Evolutionary conservation across 148 eudicot species (phyloP).

Genomic region (Arbutus unedo): DNA sequence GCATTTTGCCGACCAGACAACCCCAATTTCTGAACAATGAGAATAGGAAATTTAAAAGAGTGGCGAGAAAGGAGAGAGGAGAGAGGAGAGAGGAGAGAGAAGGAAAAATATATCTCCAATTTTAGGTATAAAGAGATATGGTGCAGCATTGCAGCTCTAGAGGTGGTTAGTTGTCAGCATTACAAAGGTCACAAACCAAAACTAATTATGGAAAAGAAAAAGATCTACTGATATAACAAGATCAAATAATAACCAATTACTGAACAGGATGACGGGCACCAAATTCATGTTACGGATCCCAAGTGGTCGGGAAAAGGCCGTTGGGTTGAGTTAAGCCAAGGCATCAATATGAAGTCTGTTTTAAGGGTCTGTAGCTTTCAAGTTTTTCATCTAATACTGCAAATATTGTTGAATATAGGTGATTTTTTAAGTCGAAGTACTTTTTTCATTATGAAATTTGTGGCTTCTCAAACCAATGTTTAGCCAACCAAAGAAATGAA

Average conservation of each 20-base stretch:
- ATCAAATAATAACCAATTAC: neutral
- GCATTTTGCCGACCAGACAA: slow-evolving; percentile 67
- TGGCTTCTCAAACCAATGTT: neutral
- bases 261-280: neutral
- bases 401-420: neutral
- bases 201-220: neutral
- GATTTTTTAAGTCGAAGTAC: neutral
- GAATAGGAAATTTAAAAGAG: slow-evolving; percentile 7
- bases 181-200: neutral
- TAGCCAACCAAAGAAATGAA: neutral
- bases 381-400: neutral
- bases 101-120: neutral
- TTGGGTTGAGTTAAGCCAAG: neutral
- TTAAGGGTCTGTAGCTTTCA: neutral
- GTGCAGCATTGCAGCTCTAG: slow-evolving; percentile 1
- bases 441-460: neutral
- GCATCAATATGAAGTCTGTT: neutral
- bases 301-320: neutral
- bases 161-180: neutral
- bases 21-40: slow-evolving; percentile 63
- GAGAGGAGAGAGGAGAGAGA: neutral
- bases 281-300: neutral
- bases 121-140: neutral
- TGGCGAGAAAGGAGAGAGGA: neutral
- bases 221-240: neutral